A percentile compares a stretch with the other conserved stretches of the same genome.
phyloP scores from a whole-genome alignment of 495 filamentous ascomycete genomes.

The Platismatia glauca region DNA sequence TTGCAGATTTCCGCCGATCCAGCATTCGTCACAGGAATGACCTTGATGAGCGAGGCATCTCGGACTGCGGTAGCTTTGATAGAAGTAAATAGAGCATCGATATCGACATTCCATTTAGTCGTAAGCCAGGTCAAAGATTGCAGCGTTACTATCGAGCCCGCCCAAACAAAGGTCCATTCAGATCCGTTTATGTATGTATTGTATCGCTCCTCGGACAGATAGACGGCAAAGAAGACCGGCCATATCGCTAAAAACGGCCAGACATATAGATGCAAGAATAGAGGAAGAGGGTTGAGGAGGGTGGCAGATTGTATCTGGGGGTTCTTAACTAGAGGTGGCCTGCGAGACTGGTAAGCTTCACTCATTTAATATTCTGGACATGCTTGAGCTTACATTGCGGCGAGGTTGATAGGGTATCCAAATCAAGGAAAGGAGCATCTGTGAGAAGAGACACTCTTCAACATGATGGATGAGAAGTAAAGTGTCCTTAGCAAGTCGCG shows the following conservation, averaged over 20 bases:
- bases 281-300: slow-evolving; percentile 78
- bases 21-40: slow-evolving; percentile 83
- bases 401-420: neutral
- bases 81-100: slow-evolving; percentile 74
- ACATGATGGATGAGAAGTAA: neutral
- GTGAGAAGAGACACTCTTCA: neutral
- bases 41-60: slow-evolving; percentile 82
- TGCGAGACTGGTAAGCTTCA: slow-evolving; percentile 20
- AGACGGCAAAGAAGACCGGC: slow-evolving; percentile 82
- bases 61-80: slow-evolving; percentile 59
- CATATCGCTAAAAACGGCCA: slow-evolving; percentile 88
- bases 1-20: slow-evolving; percentile 82
- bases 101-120: slow-evolving; percentile 92
- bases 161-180: slow-evolving; percentile 97
- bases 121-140: slow-evolving; percentile 90
- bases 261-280: slow-evolving; percentile 74
- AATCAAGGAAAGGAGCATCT: neutral
- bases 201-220: slow-evolving; percentile 73
- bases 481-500: neutral
- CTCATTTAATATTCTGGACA: neutral
- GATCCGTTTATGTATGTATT: slow-evolving; percentile 75
- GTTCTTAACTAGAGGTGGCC: slow-evolving; percentile 79
- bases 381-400: neutral
- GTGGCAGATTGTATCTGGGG: slow-evolving; percentile 80
- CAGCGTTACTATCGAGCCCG: slow-evolving; percentile 72